Conservation (phyloP, 1,139 yeast species). For the Pichia sp. region DNA sequence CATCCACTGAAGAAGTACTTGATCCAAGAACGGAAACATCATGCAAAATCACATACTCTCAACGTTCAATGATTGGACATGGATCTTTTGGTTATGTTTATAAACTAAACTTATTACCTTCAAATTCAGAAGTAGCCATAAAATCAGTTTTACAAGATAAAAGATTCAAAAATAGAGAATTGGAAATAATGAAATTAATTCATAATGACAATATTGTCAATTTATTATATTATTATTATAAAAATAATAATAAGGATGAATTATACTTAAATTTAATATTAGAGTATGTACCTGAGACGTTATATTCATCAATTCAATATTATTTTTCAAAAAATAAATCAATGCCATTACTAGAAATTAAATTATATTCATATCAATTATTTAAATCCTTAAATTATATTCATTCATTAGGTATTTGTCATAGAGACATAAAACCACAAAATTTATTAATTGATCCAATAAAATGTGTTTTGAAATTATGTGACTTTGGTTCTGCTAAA, state of each 20-base stretch:
- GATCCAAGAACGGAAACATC: conserved; percentile 68
- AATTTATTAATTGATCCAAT: conserved; percentile 84
- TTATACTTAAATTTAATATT: conserved; percentile 80
- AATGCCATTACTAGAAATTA: conserved; percentile 89
- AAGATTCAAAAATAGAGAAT: conserved; percentile 91
- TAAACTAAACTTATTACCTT: conserved; percentile 72
- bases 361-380: conserved; percentile 85
- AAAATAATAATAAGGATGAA: conserved; percentile 51
- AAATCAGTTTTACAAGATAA: conserved; percentile 92
- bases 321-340: conserved; percentile 70
- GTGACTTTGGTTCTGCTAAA: conserved; percentile 99
- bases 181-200: conserved; percentile 89
- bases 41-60: conserved; percentile 59
- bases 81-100: conserved; percentile 97
- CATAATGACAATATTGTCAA: conserved; percentile 81
- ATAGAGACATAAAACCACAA: conserved; percentile 96
- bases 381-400: conserved; percentile 87
- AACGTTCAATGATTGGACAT: conserved; percentile 81
- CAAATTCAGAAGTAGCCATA: conserved; percentile 80
- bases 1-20: conserved; percentile 56
- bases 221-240: conserved; percentile 81
- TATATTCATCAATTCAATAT: conserved; percentile 79
- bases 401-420: conserved; percentile 86
- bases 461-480: conserved; percentile 76
- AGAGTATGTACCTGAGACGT: conserved; percentile 91